Conservation (phyloP, 495 filamentous ascomycete species). For the Chaetomium fimeti region DNA sequence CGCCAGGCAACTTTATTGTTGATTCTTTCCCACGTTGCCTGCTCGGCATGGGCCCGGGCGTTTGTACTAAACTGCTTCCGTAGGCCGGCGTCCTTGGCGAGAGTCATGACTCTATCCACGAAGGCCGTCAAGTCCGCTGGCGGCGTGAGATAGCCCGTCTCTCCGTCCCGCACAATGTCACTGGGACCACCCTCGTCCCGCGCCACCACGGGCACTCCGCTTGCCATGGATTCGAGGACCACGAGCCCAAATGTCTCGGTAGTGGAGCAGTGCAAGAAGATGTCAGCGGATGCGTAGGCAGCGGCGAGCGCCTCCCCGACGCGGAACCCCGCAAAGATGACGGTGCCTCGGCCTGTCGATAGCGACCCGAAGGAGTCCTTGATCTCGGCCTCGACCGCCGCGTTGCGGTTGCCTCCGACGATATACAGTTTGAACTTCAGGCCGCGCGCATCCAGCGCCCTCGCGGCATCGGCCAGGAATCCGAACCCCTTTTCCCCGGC, state of each 20-base stretch:
- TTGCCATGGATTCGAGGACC: conserved; percentile 9
- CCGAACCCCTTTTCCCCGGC: conserved; percentile 10
- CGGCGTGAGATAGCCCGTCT: neutral
- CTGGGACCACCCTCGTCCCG: conserved; percentile 6
- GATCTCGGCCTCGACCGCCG: conserved; percentile 4
- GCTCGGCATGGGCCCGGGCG: neutral
- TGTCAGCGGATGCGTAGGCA: conserved; percentile 4
- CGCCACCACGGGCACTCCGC: conserved; percentile 9
- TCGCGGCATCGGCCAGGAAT: neutral
- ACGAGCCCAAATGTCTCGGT: conserved; percentile 10
- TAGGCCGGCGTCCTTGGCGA: neutral
- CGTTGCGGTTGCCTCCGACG: conserved; percentile 3
- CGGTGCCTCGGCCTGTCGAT: neutral
- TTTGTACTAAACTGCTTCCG: neutral
- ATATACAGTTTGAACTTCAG: neutral
- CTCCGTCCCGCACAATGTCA: conserved; percentile 8
- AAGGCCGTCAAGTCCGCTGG: neutral
- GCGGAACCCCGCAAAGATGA: conserved; percentile 1
- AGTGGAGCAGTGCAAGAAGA: conserved; percentile 6
- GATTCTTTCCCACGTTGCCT: conserved; percentile 15
- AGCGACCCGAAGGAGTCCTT: neutral
- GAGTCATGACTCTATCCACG: neutral
- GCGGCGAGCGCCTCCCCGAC: neutral
- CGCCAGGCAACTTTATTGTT: conserved; percentile 8
- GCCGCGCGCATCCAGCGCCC: neutral